Conservation (phyloP, 441 rosid species). For the Gossypium laxum region DNA sequence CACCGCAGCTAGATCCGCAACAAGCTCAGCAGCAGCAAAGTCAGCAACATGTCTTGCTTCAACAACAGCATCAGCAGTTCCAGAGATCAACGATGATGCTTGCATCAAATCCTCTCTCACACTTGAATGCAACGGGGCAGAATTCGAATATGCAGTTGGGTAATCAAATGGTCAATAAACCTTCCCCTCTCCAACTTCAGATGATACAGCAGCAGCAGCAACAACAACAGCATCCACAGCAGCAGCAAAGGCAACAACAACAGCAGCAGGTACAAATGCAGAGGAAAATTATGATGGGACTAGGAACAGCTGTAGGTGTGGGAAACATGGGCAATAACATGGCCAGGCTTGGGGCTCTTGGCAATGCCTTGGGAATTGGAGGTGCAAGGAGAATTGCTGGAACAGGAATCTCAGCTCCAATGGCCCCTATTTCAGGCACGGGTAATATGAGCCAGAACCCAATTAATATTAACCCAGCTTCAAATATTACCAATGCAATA, state of each 20-base stretch:
- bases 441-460: slow-evolving; percentile 57
- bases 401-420: slow-evolving; percentile 60
- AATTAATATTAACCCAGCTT: slow-evolving; percentile 46
- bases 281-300: slow-evolving; percentile 67
- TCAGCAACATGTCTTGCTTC: slow-evolving; percentile 51
- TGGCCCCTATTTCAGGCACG: slow-evolving; percentile 49
- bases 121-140: slow-evolving; percentile 53
- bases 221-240: slow-evolving; percentile 23
- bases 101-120: slow-evolving; percentile 51
- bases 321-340: slow-evolving; percentile 60
- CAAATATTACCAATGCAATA: slow-evolving; percentile 40
- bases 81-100: slow-evolving; percentile 65
- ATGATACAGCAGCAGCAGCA: slow-evolving; percentile 35
- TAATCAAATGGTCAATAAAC: slow-evolving; percentile 63
- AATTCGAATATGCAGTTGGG: slow-evolving; percentile 65
- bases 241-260: slow-evolving; percentile 24
- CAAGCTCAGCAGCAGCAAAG: slow-evolving; percentile 34
- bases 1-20: slow-evolving; percentile 53
- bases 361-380: slow-evolving; percentile 54
- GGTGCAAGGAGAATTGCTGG: slow-evolving; percentile 67
- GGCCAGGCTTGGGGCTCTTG: slow-evolving; percentile 55
- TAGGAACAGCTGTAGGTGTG: slow-evolving; percentile 49
- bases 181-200: slow-evolving; percentile 61
- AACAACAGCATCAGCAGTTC: slow-evolving; percentile 65
- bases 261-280: slow-evolving; percentile 42